A percentile compares a stretch with the other conserved stretches of the same genome.
These are phyloP conservation scores for Protomyces gravidus DNA, from an alignment of 1,139 yeast genomes.

Conservation along the genomic window DNA sequence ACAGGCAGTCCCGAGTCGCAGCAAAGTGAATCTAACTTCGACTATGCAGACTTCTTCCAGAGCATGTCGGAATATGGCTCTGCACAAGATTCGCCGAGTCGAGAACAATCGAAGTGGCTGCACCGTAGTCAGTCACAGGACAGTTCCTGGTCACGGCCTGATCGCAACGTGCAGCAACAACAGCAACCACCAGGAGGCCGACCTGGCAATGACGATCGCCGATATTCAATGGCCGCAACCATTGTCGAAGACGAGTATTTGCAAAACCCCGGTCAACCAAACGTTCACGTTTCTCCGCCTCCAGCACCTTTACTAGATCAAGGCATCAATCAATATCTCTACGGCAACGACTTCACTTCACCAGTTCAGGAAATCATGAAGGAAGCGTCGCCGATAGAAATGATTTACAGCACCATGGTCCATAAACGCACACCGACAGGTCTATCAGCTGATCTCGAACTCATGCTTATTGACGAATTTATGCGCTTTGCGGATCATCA, in stretches of 20 bases:
- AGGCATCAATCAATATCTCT: neutral
- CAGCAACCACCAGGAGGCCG: neutral
- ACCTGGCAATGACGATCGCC: neutral
- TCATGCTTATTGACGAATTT: conserved; percentile 8
- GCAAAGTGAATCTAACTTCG: neutral
- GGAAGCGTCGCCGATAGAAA: neutral
- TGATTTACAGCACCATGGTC: neutral
- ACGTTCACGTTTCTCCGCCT: neutral
- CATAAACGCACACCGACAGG: conserved; percentile 13
- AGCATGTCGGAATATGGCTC: neutral
- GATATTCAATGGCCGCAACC: neutral
- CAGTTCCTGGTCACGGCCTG: conserved; percentile 1
- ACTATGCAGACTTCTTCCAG: neutral
- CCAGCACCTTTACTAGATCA: neutral
- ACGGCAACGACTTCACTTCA: neutral
- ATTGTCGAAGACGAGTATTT: neutral
- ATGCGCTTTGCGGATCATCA: conserved; percentile 4
- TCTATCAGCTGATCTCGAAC: conserved; percentile 8
- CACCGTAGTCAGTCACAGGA: neutral
- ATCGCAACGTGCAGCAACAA: neutral
- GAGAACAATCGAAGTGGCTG: neutral
- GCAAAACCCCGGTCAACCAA: neutral
- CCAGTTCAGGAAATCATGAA: neutral
- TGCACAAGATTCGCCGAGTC: neutral
- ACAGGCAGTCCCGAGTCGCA: neutral